Evolutionary conservation across 2,329 filamentous ascomycete species (phyloP), one percentile per base, ranked within the genome.

Genomic region (Monosporascus sp.): DNA sequence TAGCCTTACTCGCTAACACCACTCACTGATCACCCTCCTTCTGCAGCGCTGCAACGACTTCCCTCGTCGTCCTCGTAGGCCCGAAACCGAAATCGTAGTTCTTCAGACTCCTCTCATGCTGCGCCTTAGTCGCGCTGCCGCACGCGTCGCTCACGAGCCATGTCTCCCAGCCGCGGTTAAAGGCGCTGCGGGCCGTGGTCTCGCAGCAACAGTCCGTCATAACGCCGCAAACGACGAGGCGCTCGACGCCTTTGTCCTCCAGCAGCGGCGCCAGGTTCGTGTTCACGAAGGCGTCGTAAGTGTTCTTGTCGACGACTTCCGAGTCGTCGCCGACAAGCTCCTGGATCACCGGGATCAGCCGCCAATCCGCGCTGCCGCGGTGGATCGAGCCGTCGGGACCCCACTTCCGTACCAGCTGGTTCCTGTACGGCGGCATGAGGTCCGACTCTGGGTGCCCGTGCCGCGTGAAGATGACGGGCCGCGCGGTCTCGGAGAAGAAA

Each of bases 131-230:
- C 50, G 64, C 69, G 53, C 63, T 72, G 22, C 65, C 70, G 52
- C 65, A 71, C 27, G 69, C 71, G 62, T 73, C 72, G 31, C 59
- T 53, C 0, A 74, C 69, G 34, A 74, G 53, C 70, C 69, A 73
- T 4, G 71, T 74, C 62, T 73, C 70, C 50, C 62, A 74, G 3
- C 72, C 71, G 7, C 70, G 55, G 59, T 73, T 72, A 52, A 74
- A 73, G 2, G 71, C 69, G 36, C 63, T 63, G 47, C 70, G 51
- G 4, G 63, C 71, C 48, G 71, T 71, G 3, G 71, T 71, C 57
- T 74, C 72, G 52, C 64, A 68, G 56, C 72, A 74, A 52, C 69
- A 73, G 59, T 74, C 70, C 46, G 71, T 74, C 70, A 74, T 73
- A 20, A 73, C 71, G 7, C 72, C 72, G 52, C 68, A 70, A 5